Base-by-base conservation (phyloP, 2,329 filamentous ascomycete genomes). In the Plectosphaerella cucumerina region DNA sequence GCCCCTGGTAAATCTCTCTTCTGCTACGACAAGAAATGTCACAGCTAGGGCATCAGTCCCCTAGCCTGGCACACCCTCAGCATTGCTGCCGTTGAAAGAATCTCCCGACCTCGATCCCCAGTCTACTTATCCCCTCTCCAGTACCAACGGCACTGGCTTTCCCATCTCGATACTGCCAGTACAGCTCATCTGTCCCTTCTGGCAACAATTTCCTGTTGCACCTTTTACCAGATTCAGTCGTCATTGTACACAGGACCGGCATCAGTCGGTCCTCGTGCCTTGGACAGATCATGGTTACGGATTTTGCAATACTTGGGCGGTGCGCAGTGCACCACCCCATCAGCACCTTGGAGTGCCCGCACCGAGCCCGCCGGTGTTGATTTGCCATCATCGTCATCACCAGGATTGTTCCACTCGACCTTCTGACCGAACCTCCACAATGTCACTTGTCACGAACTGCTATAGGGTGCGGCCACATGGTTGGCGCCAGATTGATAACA, bases 271-370 rank as follows among this genome's bases (percentile, higher is more conserved):
- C 57, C 64, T 70, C 71, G 75, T 72, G 75, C 70, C 73, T 82
- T 82, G 78, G 78, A 82, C 75, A 81, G 72, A 75, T 79, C 68
- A 81, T 80, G 74, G 67, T 81, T 81, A 81, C 72, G 73, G 69
- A 73, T 79, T 78, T 80, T 80, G 76, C 75, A 72, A 76, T 77
- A 76, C 72, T 68, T 50, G 51, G 42, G 50, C 50, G 47, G 43
- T 49, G 51, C 37, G 43, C 47, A 50, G 39, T 41, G 47, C 52
- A 53, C 43, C n/a, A 50, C 49, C 35, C 12, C 10, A 18, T 18
- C 22, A 20, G 51, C 44, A 49, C 22, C 21, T 56, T 53, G 49
- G 42, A 47, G 47, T 50, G 39, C 41, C 22, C 20, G 44, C 51
- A 44, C 45, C 50, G 48, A 41, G 26, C 49, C 53, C 18, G 11